These are phyloP conservation scores for Angophora floribunda DNA, from an alignment of 345 rosid species.

Conservation along the genomic window DNA sequence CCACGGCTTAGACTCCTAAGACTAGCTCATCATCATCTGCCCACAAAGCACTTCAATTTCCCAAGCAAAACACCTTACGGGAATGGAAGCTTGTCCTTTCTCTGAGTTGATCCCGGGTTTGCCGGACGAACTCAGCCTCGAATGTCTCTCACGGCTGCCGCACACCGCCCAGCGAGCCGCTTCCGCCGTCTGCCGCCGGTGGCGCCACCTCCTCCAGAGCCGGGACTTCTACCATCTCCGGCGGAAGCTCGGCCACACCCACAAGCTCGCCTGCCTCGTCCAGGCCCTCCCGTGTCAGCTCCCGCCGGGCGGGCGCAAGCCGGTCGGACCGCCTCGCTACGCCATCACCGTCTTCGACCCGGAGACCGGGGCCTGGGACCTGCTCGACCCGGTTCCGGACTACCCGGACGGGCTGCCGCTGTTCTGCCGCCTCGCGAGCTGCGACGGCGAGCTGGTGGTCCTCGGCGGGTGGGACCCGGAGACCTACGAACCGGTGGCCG, in stretches of 20 bases:
- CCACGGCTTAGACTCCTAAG: background rate
- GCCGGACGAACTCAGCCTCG: constrained; percentile 36
- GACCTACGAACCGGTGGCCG: constrained; percentile 20
- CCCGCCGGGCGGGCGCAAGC: background rate
- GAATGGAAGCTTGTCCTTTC: background rate
- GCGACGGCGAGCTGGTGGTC: constrained; percentile 29
- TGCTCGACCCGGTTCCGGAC: constrained; percentile 20
- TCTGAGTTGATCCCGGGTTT: constrained; percentile 22
- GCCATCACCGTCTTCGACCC: constrained; percentile 29
- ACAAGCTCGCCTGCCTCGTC: constrained; percentile 21
- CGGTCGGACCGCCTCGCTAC: constrained; percentile 2
- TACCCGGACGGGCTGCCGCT: constrained; percentile 33
- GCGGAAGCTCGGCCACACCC: constrained; percentile 10
- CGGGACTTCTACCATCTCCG: constrained; percentile 19
- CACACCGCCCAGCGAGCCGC: constrained; percentile 22
- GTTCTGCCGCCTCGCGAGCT: constrained; percentile 27
- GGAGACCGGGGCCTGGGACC: constrained; percentile 13
- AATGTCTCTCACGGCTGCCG: constrained; percentile 28
- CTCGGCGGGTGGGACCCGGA: constrained; percentile 50
- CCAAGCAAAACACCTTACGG: background rate
- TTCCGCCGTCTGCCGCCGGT: constrained; percentile 22
- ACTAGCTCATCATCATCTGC: background rate
- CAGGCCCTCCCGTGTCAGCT: constrained; percentile 4
- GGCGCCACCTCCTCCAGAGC: constrained; percentile 24
- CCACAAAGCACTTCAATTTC: background rate